Percentiles rank a stretch among this genome's conserved stretches.
Evolutionary conservation across 768 basidiomycete genomes (phyloP).

Genomic region (Sistotremastrum niveocremeum): DNA sequence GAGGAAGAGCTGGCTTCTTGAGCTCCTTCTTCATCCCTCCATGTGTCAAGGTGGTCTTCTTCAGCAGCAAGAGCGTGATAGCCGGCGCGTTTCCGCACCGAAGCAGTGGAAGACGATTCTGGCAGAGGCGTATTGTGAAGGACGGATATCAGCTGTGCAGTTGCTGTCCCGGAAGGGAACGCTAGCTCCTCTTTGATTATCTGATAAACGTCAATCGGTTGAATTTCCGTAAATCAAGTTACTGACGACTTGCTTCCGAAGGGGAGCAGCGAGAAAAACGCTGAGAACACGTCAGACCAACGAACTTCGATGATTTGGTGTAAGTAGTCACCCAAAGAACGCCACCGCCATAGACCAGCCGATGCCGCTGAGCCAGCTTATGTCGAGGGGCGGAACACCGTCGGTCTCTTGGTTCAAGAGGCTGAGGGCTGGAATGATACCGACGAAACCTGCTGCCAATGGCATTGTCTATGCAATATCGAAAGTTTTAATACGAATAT

Average conservation of each 20-base stretch:
- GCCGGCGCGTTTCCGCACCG: slow-evolving; percentile 37
- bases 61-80: slow-evolving; percentile 27
- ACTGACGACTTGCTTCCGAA: slow-evolving; percentile 86
- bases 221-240: not conserved
- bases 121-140: slow-evolving; percentile 68
- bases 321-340: slow-evolving; percentile 63
- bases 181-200: slow-evolving; percentile 89
- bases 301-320: not conserved
- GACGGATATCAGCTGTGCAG: slow-evolving; percentile 87
- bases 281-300: slow-evolving; percentile 22
- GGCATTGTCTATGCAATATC: slow-evolving; percentile 41
- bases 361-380: slow-evolving; percentile 62
- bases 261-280: slow-evolving; percentile 91
- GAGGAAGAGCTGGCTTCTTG: not conserved
- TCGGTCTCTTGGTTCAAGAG: slow-evolving; percentile 64
- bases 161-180: slow-evolving; percentile 93
- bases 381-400: slow-evolving; percentile 57
- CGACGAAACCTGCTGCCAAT: slow-evolving; percentile 78
- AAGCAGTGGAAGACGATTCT: slow-evolving; percentile 22
- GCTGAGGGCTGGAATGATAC: slow-evolving; percentile 82
- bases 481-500: slow-evolving; percentile 20
- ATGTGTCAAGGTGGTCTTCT: not conserved
- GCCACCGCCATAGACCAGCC: slow-evolving; percentile 86
- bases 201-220: slow-evolving; percentile 22
- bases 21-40: slow-evolving; percentile 1